A percentile compares a stretch with the other conserved stretches of the same genome.
phyloP scores from a whole-genome alignment of 192 early-diverging fungal genomes.

The Coemansia sp. region DNA sequence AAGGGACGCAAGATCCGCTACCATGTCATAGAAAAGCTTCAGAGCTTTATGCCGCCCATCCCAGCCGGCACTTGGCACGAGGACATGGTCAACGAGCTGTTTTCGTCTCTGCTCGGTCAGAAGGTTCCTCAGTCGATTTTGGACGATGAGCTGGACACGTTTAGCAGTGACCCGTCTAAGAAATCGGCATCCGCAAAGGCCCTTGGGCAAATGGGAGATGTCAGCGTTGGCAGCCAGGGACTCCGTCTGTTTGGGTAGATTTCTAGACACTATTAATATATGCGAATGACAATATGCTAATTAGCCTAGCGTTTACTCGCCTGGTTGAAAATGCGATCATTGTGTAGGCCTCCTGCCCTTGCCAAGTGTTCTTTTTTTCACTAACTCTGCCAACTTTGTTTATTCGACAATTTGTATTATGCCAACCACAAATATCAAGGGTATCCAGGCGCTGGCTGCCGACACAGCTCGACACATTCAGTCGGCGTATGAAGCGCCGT shows the following conservation, averaged over 20 bases:
- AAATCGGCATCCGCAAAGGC: slow-evolving; percentile 6
- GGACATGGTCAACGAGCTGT: slow-evolving; percentile 89
- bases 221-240: slow-evolving; percentile 22
- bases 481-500: slow-evolving; percentile 32
- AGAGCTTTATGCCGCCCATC: slow-evolving; percentile 95
- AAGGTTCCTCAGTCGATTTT: slow-evolving; percentile 51
- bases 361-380: background rate
- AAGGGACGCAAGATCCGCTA: slow-evolving; percentile 93
- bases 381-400: background rate
- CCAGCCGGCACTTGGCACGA: slow-evolving; percentile 92
- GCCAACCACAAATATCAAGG: background rate
- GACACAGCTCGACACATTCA: slow-evolving; percentile 28
- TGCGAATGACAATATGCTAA: background rate
- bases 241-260: slow-evolving; percentile 48
- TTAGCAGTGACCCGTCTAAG: background rate
- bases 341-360: background rate
- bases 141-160: slow-evolving; percentile 29
- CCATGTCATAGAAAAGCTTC: slow-evolving; percentile 93
- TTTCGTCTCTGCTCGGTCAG: slow-evolving; percentile 78
- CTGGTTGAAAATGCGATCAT: background rate
- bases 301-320: background rate
- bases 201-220: slow-evolving; percentile 18
- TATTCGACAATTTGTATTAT: background rate
- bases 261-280: background rate
- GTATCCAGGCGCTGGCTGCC: slow-evolving; percentile 4